These are phyloP conservation scores for Cordia subcordata DNA, from an alignment of 257 asterid species.

Conservation along the genomic window DNA sequence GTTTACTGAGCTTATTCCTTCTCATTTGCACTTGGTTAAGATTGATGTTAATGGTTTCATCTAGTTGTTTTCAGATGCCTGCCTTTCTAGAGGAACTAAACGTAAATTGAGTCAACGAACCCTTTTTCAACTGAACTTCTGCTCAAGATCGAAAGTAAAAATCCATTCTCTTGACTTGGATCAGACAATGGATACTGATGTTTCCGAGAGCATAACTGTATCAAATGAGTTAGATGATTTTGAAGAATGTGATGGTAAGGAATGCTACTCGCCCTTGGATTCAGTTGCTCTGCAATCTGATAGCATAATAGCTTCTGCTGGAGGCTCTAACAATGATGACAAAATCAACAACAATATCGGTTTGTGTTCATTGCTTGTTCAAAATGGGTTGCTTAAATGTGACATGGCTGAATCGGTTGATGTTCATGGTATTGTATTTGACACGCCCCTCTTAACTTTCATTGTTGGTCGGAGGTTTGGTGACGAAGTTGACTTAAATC, in stretches of 20 bases:
- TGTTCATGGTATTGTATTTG: constrained; percentile 27
- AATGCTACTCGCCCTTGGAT: neutral
- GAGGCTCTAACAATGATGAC: constrained; percentile 21
- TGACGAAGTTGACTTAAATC: constrained; percentile 34
- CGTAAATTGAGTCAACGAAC: constrained; percentile 79
- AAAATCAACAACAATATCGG: constrained; percentile 13
- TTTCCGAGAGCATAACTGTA: constrained; percentile 15
- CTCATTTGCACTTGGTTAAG: constrained; percentile 4
- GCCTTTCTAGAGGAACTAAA: constrained; percentile 67
- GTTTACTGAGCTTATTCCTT: neutral
- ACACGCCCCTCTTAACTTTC: constrained; percentile 47
- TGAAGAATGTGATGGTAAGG: constrained; percentile 20
- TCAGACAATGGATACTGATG: constrained; percentile 12
- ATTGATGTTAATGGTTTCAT: constrained; percentile 4
- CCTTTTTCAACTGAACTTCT: constrained; percentile 70
- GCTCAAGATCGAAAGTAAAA: constrained; percentile 42
- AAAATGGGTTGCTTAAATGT: constrained; percentile 22
- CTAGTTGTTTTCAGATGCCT: constrained; percentile 54
- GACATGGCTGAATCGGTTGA: constrained; percentile 26
- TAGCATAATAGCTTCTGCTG: constrained; percentile 17
- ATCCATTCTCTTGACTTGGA: constrained; percentile 21
- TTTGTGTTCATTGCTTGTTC: constrained; percentile 23
- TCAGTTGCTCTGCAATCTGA: constrained; percentile 15
- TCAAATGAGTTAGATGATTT: constrained; percentile 19
- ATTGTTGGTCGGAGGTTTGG: constrained; percentile 87